phyloP scores from a whole-genome alignment of 2,329 filamentous ascomycete species.

The Blastomyces emzantsi region DNA sequence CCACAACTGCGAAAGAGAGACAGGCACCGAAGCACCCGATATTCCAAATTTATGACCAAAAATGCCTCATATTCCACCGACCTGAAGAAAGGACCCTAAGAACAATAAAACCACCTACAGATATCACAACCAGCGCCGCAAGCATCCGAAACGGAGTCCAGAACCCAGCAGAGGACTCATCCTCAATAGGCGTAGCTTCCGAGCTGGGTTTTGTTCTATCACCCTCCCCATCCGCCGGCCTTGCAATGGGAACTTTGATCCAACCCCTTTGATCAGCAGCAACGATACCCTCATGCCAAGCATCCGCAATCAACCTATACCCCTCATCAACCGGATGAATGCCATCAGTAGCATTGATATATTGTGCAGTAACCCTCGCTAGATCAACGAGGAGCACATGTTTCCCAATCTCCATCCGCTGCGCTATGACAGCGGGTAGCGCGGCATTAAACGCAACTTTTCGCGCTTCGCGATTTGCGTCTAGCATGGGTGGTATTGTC shows the following conservation, averaged over 20 bases:
- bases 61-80: conserved; percentile 3
- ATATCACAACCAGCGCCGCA: background rate
- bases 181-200: background rate
- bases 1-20: background rate
- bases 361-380: conserved; percentile 1
- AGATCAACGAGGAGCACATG: conserved; percentile 9
- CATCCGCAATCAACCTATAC: conserved; percentile 6
- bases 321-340: conserved; percentile 9
- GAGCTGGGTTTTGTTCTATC: background rate
- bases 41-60: background rate
- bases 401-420: background rate
- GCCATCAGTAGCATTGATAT: conserved; percentile 6
- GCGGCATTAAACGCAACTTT: conserved; percentile 5
- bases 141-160: background rate
- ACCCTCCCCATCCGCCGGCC: background rate
- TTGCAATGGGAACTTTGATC: background rate
- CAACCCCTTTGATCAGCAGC: conserved; percentile 1
- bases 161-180: background rate
- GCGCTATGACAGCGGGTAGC: background rate
- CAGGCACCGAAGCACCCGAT: background rate
- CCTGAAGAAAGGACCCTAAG: background rate
- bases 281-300: conserved; percentile 7
- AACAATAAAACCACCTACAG: background rate
- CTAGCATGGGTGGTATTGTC: conserved; percentile 23
- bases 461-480: conserved; percentile 1